phyloP scores from a whole-genome alignment of 208 protist species.

The Trichomonas vaginalis region DNA sequence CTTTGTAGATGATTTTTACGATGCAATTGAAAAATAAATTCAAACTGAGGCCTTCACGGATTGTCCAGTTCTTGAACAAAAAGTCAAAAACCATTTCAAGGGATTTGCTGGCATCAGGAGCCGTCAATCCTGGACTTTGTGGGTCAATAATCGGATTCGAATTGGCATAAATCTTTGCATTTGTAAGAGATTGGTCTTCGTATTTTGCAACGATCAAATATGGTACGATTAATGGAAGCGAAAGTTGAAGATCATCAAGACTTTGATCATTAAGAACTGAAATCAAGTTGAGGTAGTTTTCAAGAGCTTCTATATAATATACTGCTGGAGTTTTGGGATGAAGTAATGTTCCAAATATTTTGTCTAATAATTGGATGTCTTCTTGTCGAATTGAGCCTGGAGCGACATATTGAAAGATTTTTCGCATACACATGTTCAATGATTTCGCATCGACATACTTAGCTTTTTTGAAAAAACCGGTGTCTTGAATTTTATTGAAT shows the following conservation, averaged over 20 bases:
- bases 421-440: background rate
- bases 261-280: background rate
- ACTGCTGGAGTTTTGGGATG: background rate
- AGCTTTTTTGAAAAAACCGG: background rate
- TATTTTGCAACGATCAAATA: background rate
- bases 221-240: background rate
- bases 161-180: background rate
- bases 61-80: background rate
- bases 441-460: background rate
- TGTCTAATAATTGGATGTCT: background rate
- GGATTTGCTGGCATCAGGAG: background rate
- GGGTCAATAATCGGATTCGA: background rate
- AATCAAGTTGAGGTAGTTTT: background rate
- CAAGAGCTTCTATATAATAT: background rate
- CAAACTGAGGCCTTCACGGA: background rate
- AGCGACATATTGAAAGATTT: background rate
- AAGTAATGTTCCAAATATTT: background rate
- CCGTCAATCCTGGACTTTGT: background rate
- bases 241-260: background rate
- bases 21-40: background rate
- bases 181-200: background rate
- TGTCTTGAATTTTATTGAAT: background rate
- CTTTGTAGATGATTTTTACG: background rate
- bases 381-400: background rate
- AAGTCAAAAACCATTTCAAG: background rate